Evolutionary conservation across 306 rosid genomes (phyloP), one percentile per base, ranked within the genome.

Genomic region (Mimosa pudica): DNA sequence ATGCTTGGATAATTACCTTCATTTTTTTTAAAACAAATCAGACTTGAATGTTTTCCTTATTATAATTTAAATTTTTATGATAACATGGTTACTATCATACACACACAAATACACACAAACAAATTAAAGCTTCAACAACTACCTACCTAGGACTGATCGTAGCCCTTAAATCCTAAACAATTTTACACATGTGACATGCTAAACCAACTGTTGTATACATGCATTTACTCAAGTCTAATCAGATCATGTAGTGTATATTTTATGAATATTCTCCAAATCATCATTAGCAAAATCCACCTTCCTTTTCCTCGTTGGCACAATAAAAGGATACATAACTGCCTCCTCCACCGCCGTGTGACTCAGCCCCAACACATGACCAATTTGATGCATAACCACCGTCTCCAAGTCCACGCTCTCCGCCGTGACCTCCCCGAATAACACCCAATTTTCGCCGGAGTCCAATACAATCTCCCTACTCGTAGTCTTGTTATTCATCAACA

Each of bases 311-410:
- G 10, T 4, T 9, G 55, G 49, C 73, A 46, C 13, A 0, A 46
- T 6, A n/a, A 7, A 38, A 17, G 83, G 86, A 51, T 75, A 74
- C 86, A 83, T 79, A 45, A 79, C 9, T 1, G 86, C 74, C 14
- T 62, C 75, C n/a, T 49, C 20, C 5, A 70, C 35, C n/a, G 10
- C 65, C 5, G 84, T 75, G 63, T 83, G 86, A 1, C 46, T 61
- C 60, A 83, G 61, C 32, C 81, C 83, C 0, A 83, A n/a, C 18
- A 83, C 0, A 35, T 83, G 86, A 16, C 83, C 86, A 6, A 83
- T 9, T 46, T 75, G 8, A 52, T 79, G 87, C 76, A 84, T 71
- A n/a, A 65, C 63, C 41, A 51, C 73, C 0, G 61, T 70, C 55
- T 63, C 66, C 10, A 84, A 66, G 41, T 75, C 79, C 30, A 75